Evolutionary conservation across 805 yeast species (phyloP), one percentile per base, ranked within the genome.

Genomic region (Grigorovia humatica): DNA sequence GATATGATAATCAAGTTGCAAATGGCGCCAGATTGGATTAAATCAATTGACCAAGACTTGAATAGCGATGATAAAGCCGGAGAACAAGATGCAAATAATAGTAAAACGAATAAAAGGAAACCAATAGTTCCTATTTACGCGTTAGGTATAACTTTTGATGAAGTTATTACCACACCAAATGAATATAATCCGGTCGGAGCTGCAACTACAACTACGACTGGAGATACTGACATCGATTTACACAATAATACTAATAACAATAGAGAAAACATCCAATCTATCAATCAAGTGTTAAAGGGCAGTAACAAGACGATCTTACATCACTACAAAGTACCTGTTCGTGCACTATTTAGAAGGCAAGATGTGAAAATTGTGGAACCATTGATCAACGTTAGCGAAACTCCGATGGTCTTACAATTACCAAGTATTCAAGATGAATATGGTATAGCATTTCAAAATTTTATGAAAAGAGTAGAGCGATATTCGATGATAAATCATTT

Each of bases 251-350:
- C 11, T 35, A 38, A 38, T 38, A n/a, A 38, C 15, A n/a, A 38
- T 13, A 7, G 9, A 38, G 17, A n/a, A 15, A 38, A 38, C 13
- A 15, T n/a, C 8, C 17, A 38, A 15, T 15, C 42, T 13, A 38
- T 38, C 4, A 38, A 38, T 15, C n/a, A 38, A 15, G 8, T 38
- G 15, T 7, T 44, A 42, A 35, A 27, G 15, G 52, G 53, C 12
- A 53, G 49, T 38, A 59, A 54, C 38, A 64, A 63, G 52, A 68
- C 78, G 2, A 74, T 86, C 17, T 75, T 77, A 54, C 88, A 84
- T 59, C 76, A 85, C 8, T 81, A 82, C 59, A 79, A 80, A 48
- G 77, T 90, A 18, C 91, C 95, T 0, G 86, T 86, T 1, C 71
- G 81, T 57, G 70, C 86, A 44, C 60, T 85, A 51, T 76, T 80